Conservation (phyloP, 768 basidiomycete species). For the Mrakia hoshinonis region DNA sequence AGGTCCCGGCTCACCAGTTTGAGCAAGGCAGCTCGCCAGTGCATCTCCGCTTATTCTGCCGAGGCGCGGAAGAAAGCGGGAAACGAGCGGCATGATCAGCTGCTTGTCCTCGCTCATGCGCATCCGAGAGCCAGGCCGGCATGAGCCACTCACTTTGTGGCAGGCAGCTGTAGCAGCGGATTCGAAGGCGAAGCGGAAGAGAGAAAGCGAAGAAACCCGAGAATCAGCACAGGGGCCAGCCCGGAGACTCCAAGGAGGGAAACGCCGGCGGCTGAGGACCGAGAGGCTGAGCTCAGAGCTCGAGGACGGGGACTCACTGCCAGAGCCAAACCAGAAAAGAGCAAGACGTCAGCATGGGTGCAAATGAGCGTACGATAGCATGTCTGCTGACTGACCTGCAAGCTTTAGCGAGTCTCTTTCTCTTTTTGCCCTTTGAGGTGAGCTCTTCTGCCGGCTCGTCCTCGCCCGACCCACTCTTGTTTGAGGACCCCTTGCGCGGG, state of each 20-base stretch:
- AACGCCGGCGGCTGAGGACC: neutral
- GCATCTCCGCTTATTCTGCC: slow-evolving; percentile 22
- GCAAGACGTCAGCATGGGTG: neutral
- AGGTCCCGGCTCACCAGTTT: slow-evolving; percentile 19
- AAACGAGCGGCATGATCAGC: neutral
- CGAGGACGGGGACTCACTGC: neutral
- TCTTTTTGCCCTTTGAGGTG: slow-evolving; percentile 23
- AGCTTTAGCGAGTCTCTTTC: slow-evolving; percentile 27
- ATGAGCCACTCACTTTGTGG: slow-evolving; percentile 14
- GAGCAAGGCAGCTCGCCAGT: slow-evolving; percentile 22
- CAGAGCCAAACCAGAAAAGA: neutral
- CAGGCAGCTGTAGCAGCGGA: slow-evolving; percentile 10
- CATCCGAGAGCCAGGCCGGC: neutral
- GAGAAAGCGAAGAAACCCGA: slow-evolving; percentile 2
- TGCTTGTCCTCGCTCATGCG: neutral
- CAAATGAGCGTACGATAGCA: neutral
- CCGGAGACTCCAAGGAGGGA: neutral
- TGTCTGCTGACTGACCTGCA: neutral
- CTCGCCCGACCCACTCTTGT: neutral
- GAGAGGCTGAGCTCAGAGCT: neutral
- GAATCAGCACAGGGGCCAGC: neutral
- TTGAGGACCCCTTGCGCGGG: neutral
- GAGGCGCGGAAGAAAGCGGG: neutral
- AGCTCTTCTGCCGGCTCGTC: slow-evolving; percentile 9
- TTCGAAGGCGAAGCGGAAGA: neutral